Conservation (phyloP, 176 grass and related monocot genomes). For the Carex pumila region DNA sequence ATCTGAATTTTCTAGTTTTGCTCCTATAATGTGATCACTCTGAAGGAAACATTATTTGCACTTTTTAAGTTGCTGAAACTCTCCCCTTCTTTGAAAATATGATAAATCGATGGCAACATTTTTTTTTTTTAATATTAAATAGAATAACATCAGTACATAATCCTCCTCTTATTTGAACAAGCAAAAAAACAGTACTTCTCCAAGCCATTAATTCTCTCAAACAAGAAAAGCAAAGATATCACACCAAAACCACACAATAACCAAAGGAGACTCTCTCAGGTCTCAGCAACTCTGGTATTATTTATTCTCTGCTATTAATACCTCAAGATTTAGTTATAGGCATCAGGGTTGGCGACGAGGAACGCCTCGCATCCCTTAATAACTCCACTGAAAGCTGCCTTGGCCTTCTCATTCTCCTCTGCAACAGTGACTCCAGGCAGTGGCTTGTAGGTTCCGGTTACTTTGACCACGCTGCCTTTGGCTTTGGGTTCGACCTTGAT, state of each 20-base stretch:
- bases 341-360: slow-evolving; percentile 51
- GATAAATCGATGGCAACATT: too few species aligned
- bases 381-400: slow-evolving; percentile 32
- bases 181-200: not conserved
- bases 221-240: not conserved
- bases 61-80: not conserved
- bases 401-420: slow-evolving; percentile 39
- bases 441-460: slow-evolving; percentile 32
- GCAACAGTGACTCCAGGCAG: slow-evolving; percentile 33
- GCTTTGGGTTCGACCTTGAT: slow-evolving; percentile 52
- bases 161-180: not conserved
- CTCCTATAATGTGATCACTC: too few species aligned
- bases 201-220: not conserved
- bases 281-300: not conserved
- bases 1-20: too few species aligned
- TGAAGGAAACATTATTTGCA: not conserved
- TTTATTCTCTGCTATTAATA: not conserved
- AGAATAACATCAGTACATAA: not conserved
- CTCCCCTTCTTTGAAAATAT: not conserved
- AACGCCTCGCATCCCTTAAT: slow-evolving; percentile 55
- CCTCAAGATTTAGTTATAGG: slow-evolving; percentile 34
- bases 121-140: not conserved
- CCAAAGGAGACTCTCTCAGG: not conserved
- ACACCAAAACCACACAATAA: not conserved
- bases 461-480: slow-evolving; percentile 47